Conservation (phyloP, 768 basidiomycete genomes). For the Amanita molliuscula region DNA sequence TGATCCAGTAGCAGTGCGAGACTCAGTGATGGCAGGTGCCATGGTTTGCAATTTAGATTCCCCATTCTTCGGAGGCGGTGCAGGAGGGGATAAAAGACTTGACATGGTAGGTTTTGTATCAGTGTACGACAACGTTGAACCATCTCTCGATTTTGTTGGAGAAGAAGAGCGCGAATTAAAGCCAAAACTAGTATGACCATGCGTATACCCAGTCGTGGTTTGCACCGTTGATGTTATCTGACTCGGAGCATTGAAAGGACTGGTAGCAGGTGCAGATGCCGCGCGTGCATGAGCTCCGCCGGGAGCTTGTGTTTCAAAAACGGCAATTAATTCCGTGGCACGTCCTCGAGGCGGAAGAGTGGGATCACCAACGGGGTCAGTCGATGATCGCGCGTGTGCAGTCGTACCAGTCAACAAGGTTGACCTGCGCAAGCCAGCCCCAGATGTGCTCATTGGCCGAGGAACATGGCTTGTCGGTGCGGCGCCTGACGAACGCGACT, state of each 20-base stretch:
- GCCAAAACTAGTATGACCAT: conserved; percentile 22
- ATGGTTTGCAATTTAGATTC: conserved; percentile 4
- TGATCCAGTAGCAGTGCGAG: conserved; percentile 17
- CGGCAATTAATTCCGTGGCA: conserved; percentile 62
- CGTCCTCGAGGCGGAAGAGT: conserved; percentile 44
- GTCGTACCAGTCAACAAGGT: conserved; percentile 25
- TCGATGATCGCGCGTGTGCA: conserved; percentile 46
- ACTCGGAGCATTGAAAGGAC: conserved; percentile 20
- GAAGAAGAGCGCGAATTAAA: conserved; percentile 35
- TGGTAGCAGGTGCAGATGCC: conserved; percentile 38
- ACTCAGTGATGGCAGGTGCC: conserved; percentile 8
- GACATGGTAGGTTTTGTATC: conserved; percentile 16
- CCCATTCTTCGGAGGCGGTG: conserved; percentile 7
- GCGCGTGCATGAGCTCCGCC: conserved; percentile 41
- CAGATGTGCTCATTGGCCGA: conserved; percentile 29
- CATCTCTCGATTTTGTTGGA: conserved; percentile 29
- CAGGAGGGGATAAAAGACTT: conserved; percentile 11
- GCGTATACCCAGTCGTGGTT: conserved; percentile 20
- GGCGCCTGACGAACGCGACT: conserved; percentile 41
- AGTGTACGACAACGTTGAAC: conserved; percentile 26
- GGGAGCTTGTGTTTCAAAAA: conserved; percentile 45
- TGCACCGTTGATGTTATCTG: conserved; percentile 16
- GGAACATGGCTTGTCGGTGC: conserved; percentile 21
- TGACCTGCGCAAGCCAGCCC: conserved; percentile 39
- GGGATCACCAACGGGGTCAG: conserved; percentile 41